Percentiles rank a stretch among this genome's conserved stretches.
These are phyloP conservation scores for Boletellus sp. DNA, from an alignment of 768 basidiomycete genomes.

Conservation along the genomic window DNA sequence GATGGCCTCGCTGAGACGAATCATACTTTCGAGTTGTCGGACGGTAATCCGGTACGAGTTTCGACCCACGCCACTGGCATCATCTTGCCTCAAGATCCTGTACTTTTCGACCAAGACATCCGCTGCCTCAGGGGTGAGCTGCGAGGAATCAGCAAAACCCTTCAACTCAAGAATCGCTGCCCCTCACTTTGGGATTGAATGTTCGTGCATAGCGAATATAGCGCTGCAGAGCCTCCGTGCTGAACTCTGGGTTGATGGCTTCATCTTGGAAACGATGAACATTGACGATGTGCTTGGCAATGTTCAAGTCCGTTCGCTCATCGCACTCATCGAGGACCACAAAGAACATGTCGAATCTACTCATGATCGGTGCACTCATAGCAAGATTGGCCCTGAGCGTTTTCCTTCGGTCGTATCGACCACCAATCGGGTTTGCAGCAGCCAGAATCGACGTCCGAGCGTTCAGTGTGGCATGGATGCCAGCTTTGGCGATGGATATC, in stretches of 20 bases:
- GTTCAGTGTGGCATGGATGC: slow-evolving; percentile 97
- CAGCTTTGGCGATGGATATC: slow-evolving; percentile 98
- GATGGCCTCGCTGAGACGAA: slow-evolving; percentile 95
- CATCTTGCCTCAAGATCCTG: slow-evolving; percentile 86
- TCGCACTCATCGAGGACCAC: slow-evolving; percentile 97
- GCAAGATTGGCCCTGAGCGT: slow-evolving; percentile 87
- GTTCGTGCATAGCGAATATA: slow-evolving; percentile 98
- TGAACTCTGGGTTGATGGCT: slow-evolving; percentile 95
- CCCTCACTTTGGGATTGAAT: slow-evolving; percentile 87
- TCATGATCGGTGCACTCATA: slow-evolving; percentile 99
- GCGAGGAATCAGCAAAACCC: slow-evolving; percentile 8
- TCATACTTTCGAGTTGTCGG: slow-evolving; percentile 97
- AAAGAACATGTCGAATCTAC: slow-evolving; percentile 96
- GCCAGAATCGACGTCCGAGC: slow-evolving; percentile 97
- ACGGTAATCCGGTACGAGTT: slow-evolving; percentile 98
- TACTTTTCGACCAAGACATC: slow-evolving; percentile 95
- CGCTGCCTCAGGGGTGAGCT: slow-evolving; percentile 92
- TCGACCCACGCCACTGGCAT: slow-evolving; percentile 78
- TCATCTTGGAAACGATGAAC: slow-evolving; percentile 94
- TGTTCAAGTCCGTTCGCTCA: slow-evolving; percentile 85
- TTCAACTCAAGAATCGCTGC: neutral
- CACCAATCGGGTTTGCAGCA: slow-evolving; percentile 96
- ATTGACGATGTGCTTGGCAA: slow-evolving; percentile 96
- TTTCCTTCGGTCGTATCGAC: slow-evolving; percentile 94
- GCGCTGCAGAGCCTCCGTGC: slow-evolving; percentile 91